Evolutionary conservation across 768 basidiomycete species (phyloP).

Genomic region (Psilocybe tampanensis): DNA sequence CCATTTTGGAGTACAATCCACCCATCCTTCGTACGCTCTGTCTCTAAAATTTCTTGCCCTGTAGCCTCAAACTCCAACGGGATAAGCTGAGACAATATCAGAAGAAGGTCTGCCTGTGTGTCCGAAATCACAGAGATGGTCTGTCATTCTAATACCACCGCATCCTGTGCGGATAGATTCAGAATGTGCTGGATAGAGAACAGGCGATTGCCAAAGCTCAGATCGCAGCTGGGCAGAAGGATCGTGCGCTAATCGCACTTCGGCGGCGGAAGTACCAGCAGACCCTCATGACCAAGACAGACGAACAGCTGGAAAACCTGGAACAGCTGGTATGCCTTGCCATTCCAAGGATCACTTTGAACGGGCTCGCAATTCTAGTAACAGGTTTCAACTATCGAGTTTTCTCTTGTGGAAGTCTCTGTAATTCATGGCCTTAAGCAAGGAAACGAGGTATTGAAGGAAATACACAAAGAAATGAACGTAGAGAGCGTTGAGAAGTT

Average conservation of each 20-base stretch:
- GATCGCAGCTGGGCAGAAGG: constrained; percentile 80
- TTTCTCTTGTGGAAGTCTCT: constrained; percentile 91
- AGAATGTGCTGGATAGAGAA: constrained; percentile 84
- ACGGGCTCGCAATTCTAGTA: background rate
- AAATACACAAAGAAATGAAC: constrained; percentile 94
- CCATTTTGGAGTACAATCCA: constrained; percentile 84
- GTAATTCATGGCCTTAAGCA: constrained; percentile 92
- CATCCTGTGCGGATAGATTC: constrained; percentile 66
- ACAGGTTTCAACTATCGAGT: constrained; percentile 96
- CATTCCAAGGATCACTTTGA: background rate
- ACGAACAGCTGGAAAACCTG: constrained; percentile 83
- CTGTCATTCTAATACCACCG: background rate
- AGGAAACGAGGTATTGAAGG: constrained; percentile 90
- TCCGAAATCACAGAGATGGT: background rate
- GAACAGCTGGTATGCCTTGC: constrained; percentile 72
- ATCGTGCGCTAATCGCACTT: constrained; percentile 84
- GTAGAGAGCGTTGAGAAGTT: constrained; percentile 92
- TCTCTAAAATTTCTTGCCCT: constrained; percentile 11
- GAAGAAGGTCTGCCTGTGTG: constrained; percentile 65
- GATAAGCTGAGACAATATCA: constrained; percentile 97
- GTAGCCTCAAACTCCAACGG: constrained; percentile 91
- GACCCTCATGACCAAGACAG: constrained; percentile 82
- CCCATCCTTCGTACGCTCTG: constrained; percentile 1
- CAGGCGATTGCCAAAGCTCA: constrained; percentile 87
- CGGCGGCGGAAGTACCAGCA: constrained; percentile 95